Percentiles rank a stretch among this genome's conserved stretches.
Evolutionary conservation across 139 green algal genomes (phyloP).

Genomic region (Zygnema cylindricum): DNA sequence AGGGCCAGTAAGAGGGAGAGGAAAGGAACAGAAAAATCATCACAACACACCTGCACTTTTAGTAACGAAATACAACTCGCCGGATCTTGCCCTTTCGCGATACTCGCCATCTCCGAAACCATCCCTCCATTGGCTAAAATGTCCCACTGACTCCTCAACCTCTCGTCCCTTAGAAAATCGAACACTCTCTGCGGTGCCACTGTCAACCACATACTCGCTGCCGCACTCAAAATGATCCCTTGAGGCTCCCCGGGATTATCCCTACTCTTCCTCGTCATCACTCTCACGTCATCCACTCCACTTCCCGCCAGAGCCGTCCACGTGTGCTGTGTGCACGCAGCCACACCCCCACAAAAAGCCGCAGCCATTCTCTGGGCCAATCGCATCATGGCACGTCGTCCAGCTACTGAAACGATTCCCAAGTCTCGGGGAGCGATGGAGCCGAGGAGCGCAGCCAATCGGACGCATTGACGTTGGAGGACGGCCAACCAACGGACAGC

Average conservation of each 20-base stretch:
- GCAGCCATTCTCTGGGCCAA: slow-evolving; percentile 45
- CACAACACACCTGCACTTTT: slow-evolving; percentile 38
- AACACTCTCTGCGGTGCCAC: slow-evolving; percentile 30
- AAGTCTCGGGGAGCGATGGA: background rate
- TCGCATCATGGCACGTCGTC: slow-evolving; percentile 31
- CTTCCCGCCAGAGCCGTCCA: background rate
- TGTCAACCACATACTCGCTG: slow-evolving; percentile 4
- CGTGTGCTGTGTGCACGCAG: slow-evolving; percentile 15
- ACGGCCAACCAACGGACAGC: slow-evolving; percentile 29
- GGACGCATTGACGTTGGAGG: slow-evolving; percentile 13
- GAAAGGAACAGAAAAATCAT: no score
- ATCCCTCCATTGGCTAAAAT: slow-evolving; percentile 43
- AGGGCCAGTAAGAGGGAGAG: slow-evolving; percentile 12
- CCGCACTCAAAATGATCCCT: slow-evolving; percentile 42
- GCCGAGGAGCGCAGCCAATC: slow-evolving; percentile 25
- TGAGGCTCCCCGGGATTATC: slow-evolving; percentile 33
- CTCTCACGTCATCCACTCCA: slow-evolving; percentile 31
- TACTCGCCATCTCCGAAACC: slow-evolving; percentile 29
- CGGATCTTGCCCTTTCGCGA: slow-evolving; percentile 20
- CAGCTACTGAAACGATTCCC: slow-evolving; percentile 17
- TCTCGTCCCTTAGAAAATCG: slow-evolving; percentile 27
- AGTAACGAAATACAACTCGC: slow-evolving; percentile 43
- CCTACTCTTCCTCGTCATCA: slow-evolving; percentile 30
- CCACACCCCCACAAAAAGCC: slow-evolving; percentile 45
- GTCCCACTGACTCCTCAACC: slow-evolving; percentile 28